Conservation (phyloP, 352 stramenopile species). For the Pythium aquatile region DNA sequence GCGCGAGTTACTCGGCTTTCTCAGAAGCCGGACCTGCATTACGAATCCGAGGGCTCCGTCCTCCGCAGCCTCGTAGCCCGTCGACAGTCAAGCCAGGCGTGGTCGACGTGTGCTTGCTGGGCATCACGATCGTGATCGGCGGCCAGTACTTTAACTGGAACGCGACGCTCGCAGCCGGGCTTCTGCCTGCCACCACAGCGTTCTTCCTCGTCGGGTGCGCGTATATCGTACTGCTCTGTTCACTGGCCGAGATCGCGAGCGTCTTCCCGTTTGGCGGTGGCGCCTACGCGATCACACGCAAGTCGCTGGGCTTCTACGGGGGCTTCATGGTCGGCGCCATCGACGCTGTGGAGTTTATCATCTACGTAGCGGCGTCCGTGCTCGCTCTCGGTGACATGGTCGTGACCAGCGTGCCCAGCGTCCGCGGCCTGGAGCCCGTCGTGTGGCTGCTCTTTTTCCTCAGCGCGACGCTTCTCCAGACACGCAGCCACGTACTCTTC, state of each 20-base stretch:
- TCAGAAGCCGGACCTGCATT: constrained; percentile 13
- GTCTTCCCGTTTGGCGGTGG: constrained; percentile 31
- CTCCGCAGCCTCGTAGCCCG: neutral
- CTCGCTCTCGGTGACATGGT: constrained; percentile 29
- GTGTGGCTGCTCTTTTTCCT: constrained; percentile 18
- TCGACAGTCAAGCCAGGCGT: neutral
- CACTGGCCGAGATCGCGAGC: constrained; percentile 28
- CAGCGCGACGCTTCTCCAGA: constrained; percentile 12
- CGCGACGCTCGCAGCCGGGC: constrained; percentile 21
- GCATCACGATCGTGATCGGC: constrained; percentile 30
- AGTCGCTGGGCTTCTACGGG: constrained; percentile 27
- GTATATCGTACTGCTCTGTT: constrained; percentile 29
- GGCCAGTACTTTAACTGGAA: constrained; percentile 41
- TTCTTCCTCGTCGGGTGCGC: constrained; percentile 20
- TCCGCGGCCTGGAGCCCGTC: constrained; percentile 12
- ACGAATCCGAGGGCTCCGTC: neutral
- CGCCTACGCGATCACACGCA: constrained; percentile 27
- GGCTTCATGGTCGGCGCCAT: constrained; percentile 26
- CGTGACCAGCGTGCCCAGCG: neutral
- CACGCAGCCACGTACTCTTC: constrained; percentile 14
- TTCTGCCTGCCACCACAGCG: constrained; percentile 10
- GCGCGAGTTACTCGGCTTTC: constrained; percentile 6
- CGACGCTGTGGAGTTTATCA: constrained; percentile 32
- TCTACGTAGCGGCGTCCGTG: constrained; percentile 28
- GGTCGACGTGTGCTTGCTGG: constrained; percentile 30